Evolutionary conservation across 2,329 filamentous ascomycete genomes (phyloP).

Genomic region (Aureobasidium subglaciale): DNA sequence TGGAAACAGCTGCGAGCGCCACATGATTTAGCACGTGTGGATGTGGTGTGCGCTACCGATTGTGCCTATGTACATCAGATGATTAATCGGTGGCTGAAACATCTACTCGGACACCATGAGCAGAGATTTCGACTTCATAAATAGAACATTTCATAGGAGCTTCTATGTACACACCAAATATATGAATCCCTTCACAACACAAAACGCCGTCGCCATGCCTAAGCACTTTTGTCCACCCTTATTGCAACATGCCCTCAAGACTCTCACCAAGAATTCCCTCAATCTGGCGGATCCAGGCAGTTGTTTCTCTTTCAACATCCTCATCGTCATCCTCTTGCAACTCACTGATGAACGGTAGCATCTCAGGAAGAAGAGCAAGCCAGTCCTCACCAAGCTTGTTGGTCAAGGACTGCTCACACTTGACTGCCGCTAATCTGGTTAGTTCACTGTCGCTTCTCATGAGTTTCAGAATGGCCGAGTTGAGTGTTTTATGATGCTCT

Average conservation of each 20-base stretch:
- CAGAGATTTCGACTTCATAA: background rate
- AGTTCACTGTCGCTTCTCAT: conserved; percentile 65
- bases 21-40: no score
- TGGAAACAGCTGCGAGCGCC: no score
- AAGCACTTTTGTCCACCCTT: conserved; percentile 3
- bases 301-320: conserved; percentile 79
- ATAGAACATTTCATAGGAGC: background rate
- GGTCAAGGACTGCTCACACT: conserved; percentile 65
- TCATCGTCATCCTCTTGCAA: conserved; percentile 95
- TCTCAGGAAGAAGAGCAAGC: conserved; percentile 84
- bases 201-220: conserved; percentile 10
- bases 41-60: no score
- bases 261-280: conserved; percentile 86
- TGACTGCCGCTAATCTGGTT: conserved; percentile 74
- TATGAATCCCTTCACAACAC: background rate
- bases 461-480: conserved; percentile 67
- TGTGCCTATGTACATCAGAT: no score
- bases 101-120: no score
- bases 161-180: conserved; percentile 6
- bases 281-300: conserved; percentile 84
- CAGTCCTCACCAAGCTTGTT: conserved; percentile 77
- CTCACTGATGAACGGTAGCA: conserved; percentile 93
- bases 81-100: no score
- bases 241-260: conserved; percentile 73
- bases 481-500: conserved; percentile 86